Conservation (phyloP, 805 yeast genomes). For the Barnettozyma vustinii region DNA sequence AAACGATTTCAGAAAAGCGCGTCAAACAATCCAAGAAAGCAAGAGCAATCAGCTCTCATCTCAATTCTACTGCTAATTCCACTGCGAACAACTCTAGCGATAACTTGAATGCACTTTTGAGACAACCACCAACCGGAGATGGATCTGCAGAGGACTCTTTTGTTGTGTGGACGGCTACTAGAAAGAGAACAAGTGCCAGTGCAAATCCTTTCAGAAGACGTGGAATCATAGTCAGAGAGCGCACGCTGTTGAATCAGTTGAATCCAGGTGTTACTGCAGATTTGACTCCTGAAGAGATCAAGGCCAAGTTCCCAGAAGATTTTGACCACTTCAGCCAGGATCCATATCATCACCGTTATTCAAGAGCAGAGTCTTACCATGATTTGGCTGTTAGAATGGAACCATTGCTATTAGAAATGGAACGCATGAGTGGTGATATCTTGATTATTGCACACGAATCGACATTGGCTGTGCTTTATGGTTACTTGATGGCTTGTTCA, state of each 20-base stretch:
- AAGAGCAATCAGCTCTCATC: conserved; percentile 4
- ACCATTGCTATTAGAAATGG: conserved; percentile 90
- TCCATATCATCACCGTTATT: conserved; percentile 89
- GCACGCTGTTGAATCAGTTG: conserved; percentile 80
- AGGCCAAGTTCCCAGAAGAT: conserved; percentile 60
- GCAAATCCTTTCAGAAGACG: conserved; percentile 59
- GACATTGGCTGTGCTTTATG: conserved; percentile 82
- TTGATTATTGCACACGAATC: conserved; percentile 92
- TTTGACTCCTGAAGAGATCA: conserved; percentile 54
- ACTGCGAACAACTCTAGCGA: conserved; percentile 15
- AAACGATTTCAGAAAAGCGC: conserved; percentile 29
- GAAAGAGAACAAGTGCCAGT: conserved; percentile 77
- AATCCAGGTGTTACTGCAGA: conserved; percentile 87
- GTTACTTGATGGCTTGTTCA: conserved; percentile 89
- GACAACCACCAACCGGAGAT: conserved; percentile 42
- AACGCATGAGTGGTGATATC: conserved; percentile 81
- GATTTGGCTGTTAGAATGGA: conserved; percentile 93
- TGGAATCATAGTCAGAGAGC: conserved; percentile 62
- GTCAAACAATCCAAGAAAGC: conserved; percentile 1
- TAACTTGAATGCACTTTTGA: conserved; percentile 14
- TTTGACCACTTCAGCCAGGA: conserved; percentile 59
- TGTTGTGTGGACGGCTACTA: conserved; percentile 93
- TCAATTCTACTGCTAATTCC: conserved; percentile 1
- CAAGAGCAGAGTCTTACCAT: conserved; percentile 92
- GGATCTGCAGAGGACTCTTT: conserved; percentile 57